phyloP scores from a whole-genome alignment of 2,329 filamentous ascomycete species.

The Paecilomyces dactylethromorphus region DNA sequence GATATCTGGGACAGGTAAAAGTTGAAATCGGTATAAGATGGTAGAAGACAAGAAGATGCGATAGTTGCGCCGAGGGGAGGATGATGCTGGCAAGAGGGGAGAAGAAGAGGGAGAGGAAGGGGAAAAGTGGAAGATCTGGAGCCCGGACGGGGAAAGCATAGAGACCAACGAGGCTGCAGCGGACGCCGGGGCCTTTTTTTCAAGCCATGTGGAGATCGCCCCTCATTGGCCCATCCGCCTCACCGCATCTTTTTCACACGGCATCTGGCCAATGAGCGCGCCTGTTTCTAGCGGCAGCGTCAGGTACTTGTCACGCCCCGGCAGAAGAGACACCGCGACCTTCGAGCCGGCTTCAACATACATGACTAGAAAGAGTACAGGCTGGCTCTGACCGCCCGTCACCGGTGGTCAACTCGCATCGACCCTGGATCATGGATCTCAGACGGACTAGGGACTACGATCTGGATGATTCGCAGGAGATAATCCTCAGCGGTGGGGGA shows the following conservation, averaged over 20 bases:
- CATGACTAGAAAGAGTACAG: neutral
- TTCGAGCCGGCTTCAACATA: neutral
- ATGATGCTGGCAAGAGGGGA: slow-evolving; percentile 3
- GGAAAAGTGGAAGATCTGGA: slow-evolving; percentile 4
- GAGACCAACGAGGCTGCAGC: slow-evolving; percentile 2
- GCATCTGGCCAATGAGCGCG: neutral
- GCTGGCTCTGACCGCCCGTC: neutral
- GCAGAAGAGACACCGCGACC: neutral
- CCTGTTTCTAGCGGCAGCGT: neutral
- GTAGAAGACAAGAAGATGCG: slow-evolving; percentile 4
- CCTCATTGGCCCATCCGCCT: slow-evolving; percentile 4
- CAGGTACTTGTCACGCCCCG: neutral
- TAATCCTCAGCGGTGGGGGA: neutral
- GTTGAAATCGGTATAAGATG: slow-evolving; percentile 17
- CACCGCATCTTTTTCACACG: slow-evolving; percentile 8
- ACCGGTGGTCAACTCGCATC: neutral
- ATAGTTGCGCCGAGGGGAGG: slow-evolving; percentile 16
- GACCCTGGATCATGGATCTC: neutral
- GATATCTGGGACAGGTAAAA: slow-evolving; percentile 47
- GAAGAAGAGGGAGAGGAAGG: slow-evolving; percentile 7
- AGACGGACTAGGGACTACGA: neutral
- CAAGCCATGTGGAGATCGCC: slow-evolving; percentile 16
- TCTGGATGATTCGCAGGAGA: neutral
- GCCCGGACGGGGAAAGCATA: neutral
- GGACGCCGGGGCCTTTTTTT: slow-evolving; percentile 20